Base-by-base conservation (phyloP, 768 basidiomycete species). In the Collybiopsis confluens region DNA sequence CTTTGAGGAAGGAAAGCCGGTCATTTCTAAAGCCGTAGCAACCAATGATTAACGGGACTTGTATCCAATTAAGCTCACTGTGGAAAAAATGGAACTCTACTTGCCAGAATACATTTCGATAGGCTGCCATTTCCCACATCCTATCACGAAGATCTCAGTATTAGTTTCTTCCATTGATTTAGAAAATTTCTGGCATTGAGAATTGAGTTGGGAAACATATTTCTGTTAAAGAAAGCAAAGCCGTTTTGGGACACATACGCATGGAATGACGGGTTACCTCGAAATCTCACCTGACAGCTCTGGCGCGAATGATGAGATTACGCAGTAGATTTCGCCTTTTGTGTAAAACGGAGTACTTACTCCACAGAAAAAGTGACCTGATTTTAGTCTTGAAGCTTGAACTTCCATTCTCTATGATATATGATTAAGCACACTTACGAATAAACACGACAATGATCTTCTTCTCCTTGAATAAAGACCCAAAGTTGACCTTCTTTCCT, bases 351-450 rank as follows among this genome's bases (percentile, higher is more conserved):
- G n/a, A n/a, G n/a, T n/a, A n/a, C n/a, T n/a, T 67, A 84, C 82
- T 16, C 82, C 82, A 57, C 85, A 85, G 59, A 83, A 83, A 62
- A 85, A 85, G 64, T 85, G 82, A 7, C 83, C 83, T 83, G 42
- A 13, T 11, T 7, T 11, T 5, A 45, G 28, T 23, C 18, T 24
- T 13, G 3, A 3, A 40, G 4, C 23, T 40, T 33, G 36, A 18
- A 28, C 7, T 3, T 18, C 8, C 40, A 6, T n/a, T 8, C 16
- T 18, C n/a, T 16, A n/a, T 10, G 30, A 13, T 15, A 27, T 15
- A 4, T 27, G 15, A 33, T 28, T 4, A 33, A 42, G 26, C 6
- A 50, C 38, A 63, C 61, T 28, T 48, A 84, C 85, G 79, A 52
- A 86, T 82, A 64, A 87, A 86, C 1, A 87, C 80, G 3, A 86